Evolutionary conservation across 345 rosid genomes (phyloP), one percentile per base, ranked within the genome.

Genomic region (Balakata baccata): DNA sequence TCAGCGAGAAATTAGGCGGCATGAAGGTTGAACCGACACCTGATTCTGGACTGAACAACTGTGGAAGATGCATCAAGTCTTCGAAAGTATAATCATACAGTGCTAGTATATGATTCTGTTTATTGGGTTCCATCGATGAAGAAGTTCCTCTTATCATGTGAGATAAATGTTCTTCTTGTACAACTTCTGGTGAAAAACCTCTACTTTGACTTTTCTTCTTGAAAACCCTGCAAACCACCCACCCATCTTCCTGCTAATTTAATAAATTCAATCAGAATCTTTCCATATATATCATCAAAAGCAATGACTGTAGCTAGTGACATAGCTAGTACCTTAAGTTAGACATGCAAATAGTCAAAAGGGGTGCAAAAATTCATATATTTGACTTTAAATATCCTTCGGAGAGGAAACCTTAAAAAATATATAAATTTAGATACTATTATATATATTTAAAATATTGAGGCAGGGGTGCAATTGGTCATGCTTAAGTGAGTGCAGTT

Each of bases 31-130:
- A 46, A 38, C 72, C 78, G 14, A 75, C 53, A 11, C 83, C 82
- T 29, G 94, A 82, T 78, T 92, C 97, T 38, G 91, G 88, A 62
- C 97, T 89, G 59, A 92, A 87, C 64, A 92, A 80, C 76, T 89
- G 97, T 7, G 97, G 97, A 2, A 92, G 92, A 79, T 92, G 90
- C 87, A 89, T 86, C 72, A 88, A 85, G 11, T 84, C 85, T 53
- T 85, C 81, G 11, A 84, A 76, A 23, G 62, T 79, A 39, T 76
- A 68, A 71, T 81, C 75, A 60, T 79, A 75, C 11, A 71, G 75
- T 74, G 84, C 65, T 70, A 74, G 86, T 47, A 69, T 63, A 18
- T 78, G 81, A 72, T 61, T 68, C 63, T 80, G 83, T 47, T 76
- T 29, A 29, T 29, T 78, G 17, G 82, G 66, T 18, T 81, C 80